Percentiles rank a stretch among this genome's conserved stretches.
These are phyloP conservation scores for Gloeostereum incarnatum DNA, from an alignment of 768 basidiomycete genomes.

Conservation along the genomic window DNA sequence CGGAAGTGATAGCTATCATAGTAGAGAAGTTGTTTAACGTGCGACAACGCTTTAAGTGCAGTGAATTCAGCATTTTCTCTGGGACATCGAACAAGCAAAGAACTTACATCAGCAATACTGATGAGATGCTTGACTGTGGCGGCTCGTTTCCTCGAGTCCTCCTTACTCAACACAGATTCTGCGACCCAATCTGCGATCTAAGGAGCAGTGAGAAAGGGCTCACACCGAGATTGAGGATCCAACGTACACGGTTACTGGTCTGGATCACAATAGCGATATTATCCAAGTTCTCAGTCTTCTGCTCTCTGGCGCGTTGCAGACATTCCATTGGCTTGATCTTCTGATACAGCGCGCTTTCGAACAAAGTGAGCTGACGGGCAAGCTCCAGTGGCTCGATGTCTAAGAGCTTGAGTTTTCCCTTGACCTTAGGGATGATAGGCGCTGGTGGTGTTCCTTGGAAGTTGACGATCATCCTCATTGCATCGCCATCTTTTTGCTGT, in stretches of 20 bases:
- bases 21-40: slow-evolving; percentile 88
- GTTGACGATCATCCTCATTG: slow-evolving; percentile 44
- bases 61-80: slow-evolving; percentile 6
- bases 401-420: slow-evolving; percentile 66
- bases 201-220: slow-evolving; percentile 1
- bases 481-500: slow-evolving; percentile 45
- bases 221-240: background rate
- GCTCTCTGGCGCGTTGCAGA: slow-evolving; percentile 73
- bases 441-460: slow-evolving; percentile 56
- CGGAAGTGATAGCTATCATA: slow-evolving; percentile 95
- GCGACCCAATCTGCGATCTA: slow-evolving; percentile 94
- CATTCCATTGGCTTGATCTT: slow-evolving; percentile 88
- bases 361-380: slow-evolving; percentile 86
- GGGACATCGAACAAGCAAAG: background rate
- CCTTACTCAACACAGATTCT: slow-evolving; percentile 68
- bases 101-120: slow-evolving; percentile 77
- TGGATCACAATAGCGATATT: slow-evolving; percentile 86
- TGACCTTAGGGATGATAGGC: slow-evolving; percentile 63
- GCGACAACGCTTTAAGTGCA: slow-evolving; percentile 68
- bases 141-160: slow-evolving; percentile 80
- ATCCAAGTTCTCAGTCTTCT: slow-evolving; percentile 62
- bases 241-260: slow-evolving; percentile 72
- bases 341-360: slow-evolving; percentile 83
- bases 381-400: slow-evolving; percentile 88
- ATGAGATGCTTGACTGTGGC: slow-evolving; percentile 84